A percentile compares a stretch with the other conserved stretches of the same genome.
phyloP scores from a whole-genome alignment of 2,329 filamentous ascomycete species.

The Colletotrichum salicis region DNA sequence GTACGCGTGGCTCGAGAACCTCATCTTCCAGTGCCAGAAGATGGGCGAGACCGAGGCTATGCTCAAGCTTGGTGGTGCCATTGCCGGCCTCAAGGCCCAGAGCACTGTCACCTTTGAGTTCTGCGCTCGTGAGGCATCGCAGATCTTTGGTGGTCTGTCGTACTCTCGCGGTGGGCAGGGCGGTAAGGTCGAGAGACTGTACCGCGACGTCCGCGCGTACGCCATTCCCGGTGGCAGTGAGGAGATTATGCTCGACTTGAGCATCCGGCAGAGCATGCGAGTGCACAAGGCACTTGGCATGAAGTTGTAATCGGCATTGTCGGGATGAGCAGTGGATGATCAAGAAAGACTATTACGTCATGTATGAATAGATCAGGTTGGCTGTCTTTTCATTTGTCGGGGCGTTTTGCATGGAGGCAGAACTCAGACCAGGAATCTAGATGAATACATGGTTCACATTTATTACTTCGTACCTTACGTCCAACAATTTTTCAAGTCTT shows the following conservation, averaged over 20 bases:
- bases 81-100: conserved; percentile 94
- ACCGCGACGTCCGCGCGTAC: conserved; percentile 94
- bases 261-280: conserved; percentile 88
- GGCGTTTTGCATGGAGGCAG: conserved; percentile 35
- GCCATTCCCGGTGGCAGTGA: conserved; percentile 95
- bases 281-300: conserved; percentile 93
- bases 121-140: conserved; percentile 93
- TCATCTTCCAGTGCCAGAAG: conserved; percentile 91
- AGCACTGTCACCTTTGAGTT: conserved; percentile 95
- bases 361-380: conserved; percentile 34
- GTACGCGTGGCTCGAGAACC: conserved; percentile 96
- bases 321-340: neutral
- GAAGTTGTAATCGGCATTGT: conserved; percentile 76
- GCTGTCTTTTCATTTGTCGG: conserved; percentile 26
- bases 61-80: conserved; percentile 93
- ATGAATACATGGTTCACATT: conserved; percentile 18
- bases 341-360: conserved; percentile 17
- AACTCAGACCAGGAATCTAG: conserved; percentile 19
- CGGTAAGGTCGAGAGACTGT: conserved; percentile 92
- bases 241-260: conserved; percentile 98
- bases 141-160: conserved; percentile 95
- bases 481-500: too few relatives aligned
- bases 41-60: conserved; percentile 97
- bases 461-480: neutral
- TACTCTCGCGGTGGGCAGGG: conserved; percentile 96